Evolutionary conservation across 441 rosid genomes (phyloP), one percentile per base, ranked within the genome.

Genomic region (Pelargonium citronellum): DNA sequence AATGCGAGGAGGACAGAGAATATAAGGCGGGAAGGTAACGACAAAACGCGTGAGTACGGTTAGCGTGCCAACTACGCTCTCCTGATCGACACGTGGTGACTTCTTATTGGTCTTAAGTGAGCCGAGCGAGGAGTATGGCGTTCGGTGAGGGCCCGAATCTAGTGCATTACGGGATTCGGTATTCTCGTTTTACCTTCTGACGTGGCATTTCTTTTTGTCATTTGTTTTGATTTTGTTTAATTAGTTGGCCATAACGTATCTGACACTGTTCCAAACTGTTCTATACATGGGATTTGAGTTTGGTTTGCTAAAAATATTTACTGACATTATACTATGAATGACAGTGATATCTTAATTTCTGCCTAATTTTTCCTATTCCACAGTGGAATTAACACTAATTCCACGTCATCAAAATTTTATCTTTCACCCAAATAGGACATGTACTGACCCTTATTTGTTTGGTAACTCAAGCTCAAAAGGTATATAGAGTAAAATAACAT

Each of bases 361-460:
- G 1, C 2, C 30, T 24, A 24, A 24, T 24, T 1, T 24, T 24
- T 24, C 2, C 30, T 24, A 2, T 24, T 24, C 2, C 30, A 24
- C 30, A 24, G 1, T 24, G 30, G 2, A 24, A 24, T 24, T 24
- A 24, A 24, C n/a, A n/a, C n/a, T n/a, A n/a, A n/a, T n/a, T n/a
- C n/a, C n/a, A n/a, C n/a, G n/a, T n/a, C n/a, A n/a, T 24, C 0
- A 24, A 24, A 24, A 0, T 24, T 24, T 24, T 24, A 24, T 2
- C 2, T 24, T 24, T 24, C 27, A 24, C 27, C 27, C 27, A 24
- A 66, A 80, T 89, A 74, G 89, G 95, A 60, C 90, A 87, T 81
- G 91, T 89, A 20, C 79, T 89, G 79, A 81, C 85, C 8, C 88
- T 89, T 70, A 2, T 2, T 24, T 24, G 27, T 24, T 24, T 24